Base-by-base conservation (phyloP, 2,329 filamentous ascomycete genomes). In the Diaporthe longicolla region DNA sequence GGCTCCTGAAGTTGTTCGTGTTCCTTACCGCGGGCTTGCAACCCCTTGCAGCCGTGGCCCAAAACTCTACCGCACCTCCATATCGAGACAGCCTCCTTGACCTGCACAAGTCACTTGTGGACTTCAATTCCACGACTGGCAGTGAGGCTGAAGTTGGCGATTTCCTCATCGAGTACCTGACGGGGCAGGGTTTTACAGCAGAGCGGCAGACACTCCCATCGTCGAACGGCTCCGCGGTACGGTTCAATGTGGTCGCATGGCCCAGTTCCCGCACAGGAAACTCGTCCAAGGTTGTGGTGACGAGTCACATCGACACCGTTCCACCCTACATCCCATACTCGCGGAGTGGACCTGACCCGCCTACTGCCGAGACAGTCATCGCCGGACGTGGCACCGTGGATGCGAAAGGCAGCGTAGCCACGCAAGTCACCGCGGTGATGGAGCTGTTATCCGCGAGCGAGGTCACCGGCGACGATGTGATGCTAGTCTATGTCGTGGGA, bases 281-380 rank as follows among this genome's bases (percentile, higher is more conserved):
- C 3, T 88, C 87, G 37, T 85, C 72, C 52, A 70, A 69, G 45
- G 52, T 94, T 9, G 84, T 95, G 21, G 82, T 95, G 1, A 92
- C 92, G 2, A 95, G 92, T 73, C 95, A 98, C 81, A 95, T 97
- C 78, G 95, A 98, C 79, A 89, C 89, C 1, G 92, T 94, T 0
- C 93, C 93, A 1, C 93, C 93, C 0, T 91, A 89, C 81, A 92
- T 94, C 74, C 91, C 92, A 0, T 95, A 94, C 81, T 85, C 86
- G 50, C 87, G 91, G 11, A 85, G 87, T 37, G 83, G 87, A 50
- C 86, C 87, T 10, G 79, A 81, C n/a, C 45, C 61, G 9, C 61
- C 61, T 10, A 66, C 61, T 0, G 61, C 61, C 29, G 61, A 37
- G 3, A 66, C 61, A 2, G 43, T 66, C 11, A 93, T 96, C 73